These are phyloP conservation scores for Pseudogymnoascus verrucosus DNA, from an alignment of 2,329 filamentous ascomycete genomes.

Conservation along the genomic window DNA sequence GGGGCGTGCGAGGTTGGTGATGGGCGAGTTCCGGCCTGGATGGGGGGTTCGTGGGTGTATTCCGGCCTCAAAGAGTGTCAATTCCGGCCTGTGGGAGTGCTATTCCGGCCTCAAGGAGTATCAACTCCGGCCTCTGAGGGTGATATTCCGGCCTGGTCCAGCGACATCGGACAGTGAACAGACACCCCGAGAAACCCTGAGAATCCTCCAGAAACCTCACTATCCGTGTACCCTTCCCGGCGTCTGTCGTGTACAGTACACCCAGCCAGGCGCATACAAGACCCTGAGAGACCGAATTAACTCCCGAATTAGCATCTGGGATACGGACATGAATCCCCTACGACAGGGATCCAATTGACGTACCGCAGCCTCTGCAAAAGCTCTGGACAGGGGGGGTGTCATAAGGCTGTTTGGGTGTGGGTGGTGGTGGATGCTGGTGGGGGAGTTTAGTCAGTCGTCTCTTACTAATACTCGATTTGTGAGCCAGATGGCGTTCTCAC, in stretches of 20 bases:
- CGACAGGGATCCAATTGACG: neutral
- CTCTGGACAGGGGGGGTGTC: constrained; percentile 6
- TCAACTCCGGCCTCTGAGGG: too few relatives aligned
- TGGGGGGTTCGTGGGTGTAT: neutral
- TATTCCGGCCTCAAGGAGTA: neutral
- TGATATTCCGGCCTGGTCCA: neutral
- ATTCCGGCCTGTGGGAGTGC: neutral
- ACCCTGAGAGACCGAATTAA: neutral
- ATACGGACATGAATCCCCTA: neutral
- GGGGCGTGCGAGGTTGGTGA: neutral
- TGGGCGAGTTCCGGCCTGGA: neutral
- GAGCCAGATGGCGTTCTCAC: neutral
- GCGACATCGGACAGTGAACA: neutral
- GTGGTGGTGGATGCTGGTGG: neutral
- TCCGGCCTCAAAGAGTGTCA: neutral
- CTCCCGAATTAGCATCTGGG: neutral
- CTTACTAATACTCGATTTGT: constrained; percentile 3
- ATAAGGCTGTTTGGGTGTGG: constrained; percentile 2
- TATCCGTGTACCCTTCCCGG: neutral
- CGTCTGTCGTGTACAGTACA: neutral
- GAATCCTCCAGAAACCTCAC: neutral
- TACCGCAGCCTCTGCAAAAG: neutral
- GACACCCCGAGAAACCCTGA: neutral
- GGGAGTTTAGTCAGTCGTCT: neutral
- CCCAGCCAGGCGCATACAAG: neutral